These are phyloP conservation scores for Strobilomyces confusus DNA, from an alignment of 768 basidiomycete genomes.

Conservation along the genomic window DNA sequence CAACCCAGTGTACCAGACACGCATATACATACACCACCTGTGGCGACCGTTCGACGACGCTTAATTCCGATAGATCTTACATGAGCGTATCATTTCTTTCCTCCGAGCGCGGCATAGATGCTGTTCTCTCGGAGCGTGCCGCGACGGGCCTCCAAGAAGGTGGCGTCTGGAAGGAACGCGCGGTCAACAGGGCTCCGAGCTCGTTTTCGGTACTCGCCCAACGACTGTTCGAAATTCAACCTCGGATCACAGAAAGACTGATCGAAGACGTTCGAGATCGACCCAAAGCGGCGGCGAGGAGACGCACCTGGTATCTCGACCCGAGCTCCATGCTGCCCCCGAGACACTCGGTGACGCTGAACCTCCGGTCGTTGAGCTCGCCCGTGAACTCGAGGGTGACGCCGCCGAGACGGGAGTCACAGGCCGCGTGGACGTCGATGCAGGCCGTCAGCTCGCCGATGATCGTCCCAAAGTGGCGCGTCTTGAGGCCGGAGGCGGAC, in stretches of 20 bases:
- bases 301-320: constrained; percentile 78
- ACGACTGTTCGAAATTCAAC: constrained; percentile 88
- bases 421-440: constrained; percentile 72
- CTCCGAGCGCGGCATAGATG: constrained; percentile 31
- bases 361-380: constrained; percentile 85
- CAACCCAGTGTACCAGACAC: not conserved
- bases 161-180: constrained; percentile 54
- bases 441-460: constrained; percentile 82
- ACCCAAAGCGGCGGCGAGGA: not conserved
- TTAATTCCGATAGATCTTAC: constrained; percentile 16
- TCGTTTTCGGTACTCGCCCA: constrained; percentile 52
- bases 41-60: not conserved
- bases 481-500: constrained; percentile 79
- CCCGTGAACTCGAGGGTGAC: constrained; percentile 93
- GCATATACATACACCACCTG: constrained; percentile 5
- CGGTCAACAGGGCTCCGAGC: not conserved
- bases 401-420: constrained; percentile 72
- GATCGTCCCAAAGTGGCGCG: constrained; percentile 84
- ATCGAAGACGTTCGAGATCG: not conserved
- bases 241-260: constrained; percentile 93
- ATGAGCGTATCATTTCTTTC: constrained; percentile 20
- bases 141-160: constrained; percentile 70
- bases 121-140: constrained; percentile 27
- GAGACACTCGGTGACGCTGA: constrained; percentile 93
- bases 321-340: constrained; percentile 95